Evolutionary conservation across 306 rosid genomes (phyloP), one percentile per base, ranked within the genome.

Genomic region (Quercus ilex): DNA sequence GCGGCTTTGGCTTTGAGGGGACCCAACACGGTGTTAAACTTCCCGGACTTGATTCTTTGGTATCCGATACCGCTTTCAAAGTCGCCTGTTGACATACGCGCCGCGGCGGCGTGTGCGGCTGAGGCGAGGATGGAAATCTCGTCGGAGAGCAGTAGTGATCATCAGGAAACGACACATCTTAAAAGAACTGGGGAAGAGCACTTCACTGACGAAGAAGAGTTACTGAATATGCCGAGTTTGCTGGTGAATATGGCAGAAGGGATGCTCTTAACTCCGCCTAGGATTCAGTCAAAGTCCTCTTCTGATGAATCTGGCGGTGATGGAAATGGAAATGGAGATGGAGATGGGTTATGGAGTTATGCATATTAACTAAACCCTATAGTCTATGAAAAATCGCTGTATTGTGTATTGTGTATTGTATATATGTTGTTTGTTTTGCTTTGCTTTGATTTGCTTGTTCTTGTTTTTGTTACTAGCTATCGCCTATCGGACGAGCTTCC

Each of bases 191-290:
- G 10, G 14, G 71, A 64, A 2, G 71, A 64, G 28, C 14, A 8
- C 11, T 38, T 71, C 26, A 43, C 76, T 20, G 91, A 88, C 26
- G 89, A 85, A 60, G 91, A 85, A 3, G 89, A 55, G 35, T 57
- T 83, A 20, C 14, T 83, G 75, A 88, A 88, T 73, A 85, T 88
- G 91, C 89, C 91, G 69, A 88, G 85, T 78, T 71, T 85, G 74
- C 73, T 85, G 75, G 86, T 74, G 55, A 79, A 88, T 56, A 85
- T 88, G 91, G 91, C 91, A 4, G 86, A 79, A 78, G 91, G 91
- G 76, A 81, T 88, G 91, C 83, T 88, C 18, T 77, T 88, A 3
- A 85, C 87, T 30, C 91, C 91, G 4, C 91, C 91, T 0, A 74
- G 89, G 80, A 86, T 79, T 1, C 69, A 68, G 12, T 81, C 83